Evolutionary conservation across 1,284 basidiomycete species (phyloP).

Genomic region (Puccinia polysora): DNA sequence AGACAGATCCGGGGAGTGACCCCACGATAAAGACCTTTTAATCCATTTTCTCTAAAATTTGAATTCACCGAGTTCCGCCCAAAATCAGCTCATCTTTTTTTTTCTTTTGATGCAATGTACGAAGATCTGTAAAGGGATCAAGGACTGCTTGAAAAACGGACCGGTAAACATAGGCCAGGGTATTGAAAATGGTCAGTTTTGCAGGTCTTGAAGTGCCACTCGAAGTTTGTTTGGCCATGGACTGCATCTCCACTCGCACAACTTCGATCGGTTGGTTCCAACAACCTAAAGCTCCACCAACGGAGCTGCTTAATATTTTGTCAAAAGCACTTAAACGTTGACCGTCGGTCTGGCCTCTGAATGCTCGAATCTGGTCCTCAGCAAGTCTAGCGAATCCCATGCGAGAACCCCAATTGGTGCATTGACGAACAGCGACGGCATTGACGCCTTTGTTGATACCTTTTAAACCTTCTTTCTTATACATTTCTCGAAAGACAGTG

Average conservation of each 20-base stretch:
- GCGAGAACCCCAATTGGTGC: slow-evolving; percentile 98
- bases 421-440: slow-evolving; percentile 92
- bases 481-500: slow-evolving; percentile 86
- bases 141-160: not conserved
- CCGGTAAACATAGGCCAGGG: slow-evolving; percentile 38
- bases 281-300: slow-evolving; percentile 89
- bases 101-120: slow-evolving; percentile 51
- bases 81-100: too few relatives aligned
- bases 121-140: not conserved
- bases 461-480: slow-evolving; percentile 81
- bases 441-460: slow-evolving; percentile 99
- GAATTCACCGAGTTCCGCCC: too few relatives aligned
- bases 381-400: slow-evolving; percentile 96
- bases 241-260: slow-evolving; percentile 98
- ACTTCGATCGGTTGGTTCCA: slow-evolving; percentile 99
- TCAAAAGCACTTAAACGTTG: slow-evolving; percentile 74
- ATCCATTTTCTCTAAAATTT: slow-evolving; percentile 93
- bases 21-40: slow-evolving; percentile 95
- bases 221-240: slow-evolving; percentile 76
- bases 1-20: slow-evolving; percentile 94
- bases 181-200: slow-evolving; percentile 78
- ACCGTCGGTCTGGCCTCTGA: slow-evolving; percentile 67
- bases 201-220: slow-evolving; percentile 70
- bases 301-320: slow-evolving; percentile 81
- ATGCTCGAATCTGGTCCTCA: slow-evolving; percentile 71